Percentiles rank a stretch among this genome's conserved stretches.
phyloP scores from a whole-genome alignment of 148 eudicot genomes.

The Amaranthus cruentus region DNA sequence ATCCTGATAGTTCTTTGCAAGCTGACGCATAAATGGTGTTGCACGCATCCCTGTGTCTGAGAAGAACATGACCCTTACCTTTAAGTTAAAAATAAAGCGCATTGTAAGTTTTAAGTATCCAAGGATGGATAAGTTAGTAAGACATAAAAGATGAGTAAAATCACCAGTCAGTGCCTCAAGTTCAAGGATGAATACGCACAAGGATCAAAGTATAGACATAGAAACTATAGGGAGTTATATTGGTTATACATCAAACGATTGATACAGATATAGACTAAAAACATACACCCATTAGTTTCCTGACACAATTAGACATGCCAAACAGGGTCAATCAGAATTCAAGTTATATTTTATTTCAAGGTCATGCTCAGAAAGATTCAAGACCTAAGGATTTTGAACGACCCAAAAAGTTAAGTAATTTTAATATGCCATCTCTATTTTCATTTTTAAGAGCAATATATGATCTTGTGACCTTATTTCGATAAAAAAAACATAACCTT shows the following conservation, averaged over 20 bases:
- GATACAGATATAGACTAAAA: neutral
- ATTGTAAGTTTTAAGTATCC: neutral
- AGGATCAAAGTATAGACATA: neutral
- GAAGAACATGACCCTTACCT: slow-evolving; percentile 87
- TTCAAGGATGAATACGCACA: neutral
- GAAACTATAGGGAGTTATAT: neutral
- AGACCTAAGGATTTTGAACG: too few species aligned
- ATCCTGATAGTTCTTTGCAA: slow-evolving; percentile 63
- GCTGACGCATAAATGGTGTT: slow-evolving; percentile 77
- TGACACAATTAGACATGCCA: neutral
- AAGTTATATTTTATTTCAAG: too few species aligned
- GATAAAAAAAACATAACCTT: too few species aligned
- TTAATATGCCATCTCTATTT: too few species aligned
- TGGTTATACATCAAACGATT: neutral
- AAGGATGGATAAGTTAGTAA: neutral
- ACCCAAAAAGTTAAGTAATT: too few species aligned
- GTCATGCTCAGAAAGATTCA: too few species aligned
- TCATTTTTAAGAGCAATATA: too few species aligned
- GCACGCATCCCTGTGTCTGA: slow-evolving; percentile 93
- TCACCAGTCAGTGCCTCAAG: neutral
- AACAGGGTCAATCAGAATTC: neutral
- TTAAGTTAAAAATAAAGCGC: slow-evolving; percentile 14
- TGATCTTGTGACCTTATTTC: too few species aligned
- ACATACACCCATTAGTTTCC: neutral
- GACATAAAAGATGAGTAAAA: neutral